Base-by-base conservation (phyloP, 75 land plant genomes). In the Picea glauca region DNA sequence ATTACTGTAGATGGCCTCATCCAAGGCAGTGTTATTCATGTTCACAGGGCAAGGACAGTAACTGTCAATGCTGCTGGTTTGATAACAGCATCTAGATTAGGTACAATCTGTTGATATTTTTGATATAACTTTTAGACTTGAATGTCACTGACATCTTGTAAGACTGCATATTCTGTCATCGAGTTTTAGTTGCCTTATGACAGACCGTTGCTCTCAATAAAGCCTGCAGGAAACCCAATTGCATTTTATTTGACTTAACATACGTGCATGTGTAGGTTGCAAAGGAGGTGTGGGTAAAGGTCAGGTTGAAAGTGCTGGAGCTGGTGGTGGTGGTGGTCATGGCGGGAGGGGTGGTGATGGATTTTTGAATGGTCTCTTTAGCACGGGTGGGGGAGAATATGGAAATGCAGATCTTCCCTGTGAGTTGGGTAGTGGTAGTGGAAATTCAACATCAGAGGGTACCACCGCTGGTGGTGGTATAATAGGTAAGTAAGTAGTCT, bases 381-480 rank as follows among this genome's bases (percentile, higher is more conserved):
- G 83, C 15, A 81, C 86, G 20, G 99, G 99, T 79, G 99, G 99
- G 32, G 58, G 78, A 23, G 66, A 85, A 35, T 98, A 98, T 91
- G 99, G 99, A 78, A 78, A 84, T 77, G 84, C 81, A 56, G 77
- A 81, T 76, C 78, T 98, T 80, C 99, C 99, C 32, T 98, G 99
- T 86, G 98, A 93, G 79, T 87, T 95, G 46, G 99, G 99, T 23
- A 98, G 99, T 89, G 99, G 99, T 54, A 92, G 99, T 86, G 98
- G 99, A 59, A 86, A 90, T 89, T 87, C 90, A 21, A 87, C 80
- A 72, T 77, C 77, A 31, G 82, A 40, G 76, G 74, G 75, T 23
- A 80, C 87, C 7, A 91, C 95, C 75, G 77, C 88, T 76, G 99
- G 99, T 79, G 99, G 99, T 78, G 99, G 99, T 65, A 87, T 98